Evolutionary conservation across 306 rosid genomes (phyloP), one percentile per base, ranked within the genome.

Genomic region (Sechiopsis laciniata): DNA sequence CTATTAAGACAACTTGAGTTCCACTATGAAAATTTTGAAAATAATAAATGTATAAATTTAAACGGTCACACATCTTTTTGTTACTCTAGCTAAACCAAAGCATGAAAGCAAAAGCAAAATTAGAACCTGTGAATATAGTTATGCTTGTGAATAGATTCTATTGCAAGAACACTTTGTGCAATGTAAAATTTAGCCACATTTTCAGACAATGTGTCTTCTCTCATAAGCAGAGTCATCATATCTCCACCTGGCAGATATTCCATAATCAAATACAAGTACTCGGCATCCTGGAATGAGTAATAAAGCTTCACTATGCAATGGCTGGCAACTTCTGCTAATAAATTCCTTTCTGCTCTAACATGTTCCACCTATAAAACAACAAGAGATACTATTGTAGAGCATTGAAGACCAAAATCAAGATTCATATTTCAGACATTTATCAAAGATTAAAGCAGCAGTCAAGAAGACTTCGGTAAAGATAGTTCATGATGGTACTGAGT

Each of bases 211-310:
- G 96, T 94, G 76, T 90, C 97, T 86, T 91, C 98, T 82, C 98
- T 90, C 83, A 94, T 94, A 78, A 94, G 85, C 75, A 94, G 84
- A 76, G 97, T 94, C 98, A 94, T 94, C 83, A 94, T 70, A 85
- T 94, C 98, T 78, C 98, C 98, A 56, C 98, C 98, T 65, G 98
- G 98, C 8, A 94, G 92, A 83, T 94, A 94, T 86, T 94, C 98
- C 98, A 94, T 94, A 15, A 94, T 90, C 79, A 94, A 84, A 82
- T 94, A 94, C 80, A 94, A 85, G 77, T 85, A 89, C 55, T 94
- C 98, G 54, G 91, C 83, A 73, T 94, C 98, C 84, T 94, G 98
- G 82, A 94, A 94, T 40, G 98, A 94, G 87, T 94, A 94, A 88
- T 87, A 94, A 83, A 94, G 98, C 77, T 94, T 94, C 70, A 94